These are phyloP conservation scores for Phytophthora agathidicida DNA, from an alignment of 352 stramenopile species.

Conservation along the genomic window DNA sequence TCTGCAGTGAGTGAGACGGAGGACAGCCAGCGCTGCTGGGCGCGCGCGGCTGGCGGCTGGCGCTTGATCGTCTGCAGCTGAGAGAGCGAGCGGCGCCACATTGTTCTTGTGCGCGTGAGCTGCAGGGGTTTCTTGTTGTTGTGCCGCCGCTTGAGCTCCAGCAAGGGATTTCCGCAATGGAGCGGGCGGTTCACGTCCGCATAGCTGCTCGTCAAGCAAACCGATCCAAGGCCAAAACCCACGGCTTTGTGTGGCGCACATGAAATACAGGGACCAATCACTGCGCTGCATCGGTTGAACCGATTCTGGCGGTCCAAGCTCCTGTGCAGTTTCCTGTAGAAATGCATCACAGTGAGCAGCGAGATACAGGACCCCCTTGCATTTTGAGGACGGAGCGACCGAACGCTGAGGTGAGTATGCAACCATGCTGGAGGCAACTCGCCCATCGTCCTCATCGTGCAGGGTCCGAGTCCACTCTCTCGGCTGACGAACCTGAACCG, in stretches of 20 bases:
- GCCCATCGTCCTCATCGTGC: constrained; percentile 35
- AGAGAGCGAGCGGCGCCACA: constrained; percentile 50
- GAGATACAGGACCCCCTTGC: no score
- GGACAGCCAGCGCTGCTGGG: constrained; percentile 48
- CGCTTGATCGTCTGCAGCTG: constrained; percentile 22
- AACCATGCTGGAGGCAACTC: constrained; percentile 10
- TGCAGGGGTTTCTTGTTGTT: constrained; percentile 12
- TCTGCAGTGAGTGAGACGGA: constrained; percentile 48
- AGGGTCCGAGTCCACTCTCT: constrained; percentile 26
- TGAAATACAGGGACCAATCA: no score
- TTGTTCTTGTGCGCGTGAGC: no score
- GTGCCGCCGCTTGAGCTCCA: constrained; percentile 24
- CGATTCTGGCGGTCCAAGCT: constrained; percentile 30
- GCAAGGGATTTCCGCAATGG: constrained; percentile 35
- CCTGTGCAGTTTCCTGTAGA: no score
- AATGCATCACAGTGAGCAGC: no score
- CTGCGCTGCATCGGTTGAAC: constrained; percentile 13
- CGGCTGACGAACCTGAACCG: constrained; percentile 3
- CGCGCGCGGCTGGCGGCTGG: constrained; percentile 2
- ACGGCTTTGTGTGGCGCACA: no score
- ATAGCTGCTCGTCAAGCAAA: constrained; percentile 29
- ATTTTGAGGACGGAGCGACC: constrained; percentile 4
- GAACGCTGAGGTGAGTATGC: constrained; percentile 26
- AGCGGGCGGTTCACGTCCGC: constrained; percentile 12
- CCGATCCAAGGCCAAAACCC: no score